Evolutionary conservation across 371 early-diverging fungal species (phyloP).

Genomic region (Blakeslea trispora): DNA sequence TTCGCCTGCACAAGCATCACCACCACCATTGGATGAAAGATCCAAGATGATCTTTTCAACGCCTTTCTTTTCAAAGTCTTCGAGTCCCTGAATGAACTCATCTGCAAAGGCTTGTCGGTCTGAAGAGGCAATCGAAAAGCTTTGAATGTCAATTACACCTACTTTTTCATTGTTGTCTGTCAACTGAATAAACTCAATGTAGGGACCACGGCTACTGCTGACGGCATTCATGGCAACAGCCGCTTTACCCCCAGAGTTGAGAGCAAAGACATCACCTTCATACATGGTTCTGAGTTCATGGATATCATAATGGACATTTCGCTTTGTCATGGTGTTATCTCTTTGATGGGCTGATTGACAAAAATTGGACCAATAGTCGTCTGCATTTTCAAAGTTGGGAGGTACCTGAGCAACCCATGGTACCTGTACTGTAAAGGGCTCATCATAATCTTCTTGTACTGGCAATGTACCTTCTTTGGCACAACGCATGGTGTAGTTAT

Average conservation of each 20-base stretch:
- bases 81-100: slow-evolving; percentile 35
- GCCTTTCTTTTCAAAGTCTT: slow-evolving; percentile 41
- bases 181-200: slow-evolving; percentile 41
- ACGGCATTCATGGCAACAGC: slow-evolving; percentile 29
- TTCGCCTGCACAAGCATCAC: slow-evolving; percentile 57
- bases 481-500: slow-evolving; percentile 49
- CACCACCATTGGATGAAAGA: slow-evolving; percentile 52
- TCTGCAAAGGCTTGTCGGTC: slow-evolving; percentile 42
- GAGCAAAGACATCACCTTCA: slow-evolving; percentile 39
- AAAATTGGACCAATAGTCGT: slow-evolving; percentile 43
- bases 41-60: slow-evolving; percentile 51
- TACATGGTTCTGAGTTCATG: slow-evolving; percentile 40
- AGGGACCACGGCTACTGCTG: slow-evolving; percentile 29
- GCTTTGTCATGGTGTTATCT: slow-evolving; percentile 14
- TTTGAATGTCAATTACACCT: slow-evolving; percentile 53
- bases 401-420: slow-evolving; percentile 54
- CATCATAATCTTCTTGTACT: slow-evolving; percentile 43
- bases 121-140: slow-evolving; percentile 43
- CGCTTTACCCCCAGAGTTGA: slow-evolving; percentile 17
- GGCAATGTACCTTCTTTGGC: slow-evolving; percentile 43
- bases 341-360: slow-evolving; percentile 39
- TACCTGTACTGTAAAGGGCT: slow-evolving; percentile 49
- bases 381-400: slow-evolving; percentile 34
- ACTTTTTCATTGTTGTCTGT: slow-evolving; percentile 31
- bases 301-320: slow-evolving; percentile 26